Evolutionary conservation across 352 stramenopile genomes (phyloP).

Genomic region (Phytophthora foliorum): DNA sequence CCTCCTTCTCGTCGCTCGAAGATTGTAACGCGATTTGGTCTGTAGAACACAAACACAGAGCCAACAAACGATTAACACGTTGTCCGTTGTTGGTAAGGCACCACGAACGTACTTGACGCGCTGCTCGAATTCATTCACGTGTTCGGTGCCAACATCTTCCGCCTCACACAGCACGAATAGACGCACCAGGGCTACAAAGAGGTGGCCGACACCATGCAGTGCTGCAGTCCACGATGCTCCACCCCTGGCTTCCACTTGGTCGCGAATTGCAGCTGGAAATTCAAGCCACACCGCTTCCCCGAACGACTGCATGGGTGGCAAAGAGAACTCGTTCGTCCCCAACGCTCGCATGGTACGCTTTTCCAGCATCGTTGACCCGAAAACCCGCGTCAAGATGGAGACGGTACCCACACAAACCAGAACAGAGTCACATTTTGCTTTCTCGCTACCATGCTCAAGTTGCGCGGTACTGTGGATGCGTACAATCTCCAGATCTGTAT

Average conservation of each 20-base stretch:
- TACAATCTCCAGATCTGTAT: slow-evolving; percentile 89
- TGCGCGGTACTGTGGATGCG: slow-evolving; percentile 53
- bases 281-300: slow-evolving; percentile 97
- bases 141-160: slow-evolving; percentile 86
- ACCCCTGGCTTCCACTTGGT: slow-evolving; percentile 45
- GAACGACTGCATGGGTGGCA: slow-evolving; percentile 97
- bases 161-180: slow-evolving; percentile 94
- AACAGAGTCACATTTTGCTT: slow-evolving; percentile 22
- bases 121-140: slow-evolving; percentile 81
- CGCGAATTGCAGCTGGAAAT: slow-evolving; percentile 65
- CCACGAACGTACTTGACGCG: slow-evolving; percentile 54
- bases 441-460: slow-evolving; percentile 9
- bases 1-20: slow-evolving; percentile 92
- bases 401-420: slow-evolving; percentile 76
- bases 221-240: slow-evolving; percentile 58
- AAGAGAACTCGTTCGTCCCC: slow-evolving; percentile 91
- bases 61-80: slow-evolving; percentile 5
- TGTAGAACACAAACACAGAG: slow-evolving; percentile 22
- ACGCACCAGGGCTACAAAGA: slow-evolving; percentile 92
- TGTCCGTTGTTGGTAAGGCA: neutral
- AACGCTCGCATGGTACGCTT: slow-evolving; percentile 83
- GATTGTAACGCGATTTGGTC: slow-evolving; percentile 87
- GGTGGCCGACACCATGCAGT: slow-evolving; percentile 90
- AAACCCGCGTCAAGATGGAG: slow-evolving; percentile 82
- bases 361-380: slow-evolving; percentile 88